Conservation (phyloP, 2,329 filamentous ascomycete species). For the Colletotrichum plurivorum region DNA sequence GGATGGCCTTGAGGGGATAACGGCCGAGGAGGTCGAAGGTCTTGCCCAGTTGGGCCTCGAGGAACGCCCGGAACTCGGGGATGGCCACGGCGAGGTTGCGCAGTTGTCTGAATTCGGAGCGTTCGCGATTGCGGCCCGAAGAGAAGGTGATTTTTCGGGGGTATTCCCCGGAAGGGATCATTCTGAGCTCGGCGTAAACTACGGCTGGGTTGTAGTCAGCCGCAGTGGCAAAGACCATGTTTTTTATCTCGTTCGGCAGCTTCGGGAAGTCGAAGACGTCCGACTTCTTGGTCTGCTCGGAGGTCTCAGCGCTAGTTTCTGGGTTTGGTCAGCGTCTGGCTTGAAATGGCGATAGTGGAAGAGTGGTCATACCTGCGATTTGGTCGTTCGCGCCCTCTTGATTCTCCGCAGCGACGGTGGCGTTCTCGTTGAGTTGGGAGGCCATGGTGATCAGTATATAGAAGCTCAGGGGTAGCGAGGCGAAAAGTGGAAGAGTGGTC, state of each 20-base stretch:
- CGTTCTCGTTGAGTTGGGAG: no score
- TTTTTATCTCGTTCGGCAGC: background rate
- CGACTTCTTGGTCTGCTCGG: background rate
- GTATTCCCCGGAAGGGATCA: background rate
- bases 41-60: constrained; percentile 37
- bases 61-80: background rate
- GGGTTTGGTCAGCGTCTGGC: background rate
- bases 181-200: background rate
- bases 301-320: background rate
- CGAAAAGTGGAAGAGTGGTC: no score
- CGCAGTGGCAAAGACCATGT: background rate
- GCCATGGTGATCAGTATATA: no score
- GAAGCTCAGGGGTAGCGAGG: no score
- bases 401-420: no score
- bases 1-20: background rate
- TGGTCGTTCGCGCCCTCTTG: no score
- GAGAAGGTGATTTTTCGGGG: background rate
- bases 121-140: background rate
- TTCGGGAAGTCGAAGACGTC: background rate
- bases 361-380: no score
- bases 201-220: background rate
- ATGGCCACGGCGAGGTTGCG: background rate
- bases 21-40: background rate
- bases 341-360: no score
- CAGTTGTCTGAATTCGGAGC: background rate